phyloP scores from a whole-genome alignment of 179 eudicot species.

The Kewa caespitosa region DNA sequence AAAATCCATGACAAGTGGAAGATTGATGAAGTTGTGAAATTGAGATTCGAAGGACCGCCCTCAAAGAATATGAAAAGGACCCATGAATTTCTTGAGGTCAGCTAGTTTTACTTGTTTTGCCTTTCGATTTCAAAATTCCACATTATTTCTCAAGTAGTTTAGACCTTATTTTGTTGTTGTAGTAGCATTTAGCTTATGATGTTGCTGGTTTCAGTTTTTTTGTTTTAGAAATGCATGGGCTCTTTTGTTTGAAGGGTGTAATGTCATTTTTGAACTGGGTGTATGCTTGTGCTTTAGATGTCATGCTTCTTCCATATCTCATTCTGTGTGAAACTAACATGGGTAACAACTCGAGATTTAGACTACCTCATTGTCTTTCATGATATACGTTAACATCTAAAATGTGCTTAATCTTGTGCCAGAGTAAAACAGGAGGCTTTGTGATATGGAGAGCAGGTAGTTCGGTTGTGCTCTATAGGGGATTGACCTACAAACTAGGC shows the following conservation, averaged over 20 bases:
- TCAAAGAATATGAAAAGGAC: constrained; percentile 72
- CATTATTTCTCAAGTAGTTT: not conserved
- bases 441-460: constrained; percentile 96
- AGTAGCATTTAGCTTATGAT: not conserved
- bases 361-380: too few relatives aligned
- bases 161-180: constrained; percentile 2
- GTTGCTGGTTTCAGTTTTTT: not conserved
- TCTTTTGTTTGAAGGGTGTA: too few relatives aligned
- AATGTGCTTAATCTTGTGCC: constrained; percentile 26
- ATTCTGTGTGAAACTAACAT: not conserved
- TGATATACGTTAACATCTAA: constrained; percentile 4
- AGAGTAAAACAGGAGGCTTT: constrained; percentile 90
- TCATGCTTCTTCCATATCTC: not conserved
- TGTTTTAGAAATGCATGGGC: not conserved
- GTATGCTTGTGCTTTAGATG: too few relatives aligned
- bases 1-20: constrained; percentile 77
- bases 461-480: constrained; percentile 74
- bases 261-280: too few relatives aligned
- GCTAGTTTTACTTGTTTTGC: constrained; percentile 5
- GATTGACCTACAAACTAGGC: constrained; percentile 69
- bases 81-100: constrained; percentile 83
- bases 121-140: not conserved
- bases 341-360: too few relatives aligned
- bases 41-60: constrained; percentile 78
- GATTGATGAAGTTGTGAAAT: constrained; percentile 77